Conservation (phyloP, 345 rosid species). For the Ailanthus altissimus region DNA sequence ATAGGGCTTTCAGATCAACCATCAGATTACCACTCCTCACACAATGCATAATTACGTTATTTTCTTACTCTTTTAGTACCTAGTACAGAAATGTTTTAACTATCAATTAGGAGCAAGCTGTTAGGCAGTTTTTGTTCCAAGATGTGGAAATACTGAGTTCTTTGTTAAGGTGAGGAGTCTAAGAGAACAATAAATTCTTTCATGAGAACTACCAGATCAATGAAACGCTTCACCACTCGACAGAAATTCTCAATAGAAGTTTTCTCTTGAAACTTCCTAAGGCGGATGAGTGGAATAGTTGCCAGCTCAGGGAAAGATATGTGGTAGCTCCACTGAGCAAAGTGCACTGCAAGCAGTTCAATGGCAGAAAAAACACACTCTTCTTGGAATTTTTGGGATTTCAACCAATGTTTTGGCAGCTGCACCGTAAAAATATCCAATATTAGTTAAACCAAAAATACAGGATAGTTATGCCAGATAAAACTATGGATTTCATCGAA, state of each 20-base stretch:
- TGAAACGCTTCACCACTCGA: conserved; percentile 65
- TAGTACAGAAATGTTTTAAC: neutral
- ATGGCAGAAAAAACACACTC: conserved; percentile 60
- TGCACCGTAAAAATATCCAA: conserved; percentile 30
- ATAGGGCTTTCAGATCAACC: neutral
- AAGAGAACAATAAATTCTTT: neutral
- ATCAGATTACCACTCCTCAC: neutral
- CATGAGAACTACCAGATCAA: conserved; percentile 60
- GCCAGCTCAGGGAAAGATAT: conserved; percentile 93
- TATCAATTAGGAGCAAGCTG: neutral
- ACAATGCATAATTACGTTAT: neutral
- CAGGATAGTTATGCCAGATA: conserved; percentile 10
- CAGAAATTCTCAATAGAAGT: conserved; percentile 56
- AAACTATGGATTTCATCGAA: neutral
- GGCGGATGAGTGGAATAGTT: conserved; percentile 63
- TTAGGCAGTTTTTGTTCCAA: neutral
- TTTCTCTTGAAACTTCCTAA: conserved; percentile 65
- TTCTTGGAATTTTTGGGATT: conserved; percentile 78
- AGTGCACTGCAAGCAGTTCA: conserved; percentile 77
- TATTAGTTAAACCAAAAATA: conserved; percentile 8
- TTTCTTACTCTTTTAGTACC: neutral
- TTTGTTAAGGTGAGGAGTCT: neutral
- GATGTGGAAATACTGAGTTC: neutral
- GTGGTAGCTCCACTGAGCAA: conserved; percentile 85
- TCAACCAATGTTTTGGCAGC: conserved; percentile 93